These are phyloP conservation scores for Hemileia vastatrix DNA, from an alignment of 1,284 basidiomycete species.

Conservation along the genomic window DNA sequence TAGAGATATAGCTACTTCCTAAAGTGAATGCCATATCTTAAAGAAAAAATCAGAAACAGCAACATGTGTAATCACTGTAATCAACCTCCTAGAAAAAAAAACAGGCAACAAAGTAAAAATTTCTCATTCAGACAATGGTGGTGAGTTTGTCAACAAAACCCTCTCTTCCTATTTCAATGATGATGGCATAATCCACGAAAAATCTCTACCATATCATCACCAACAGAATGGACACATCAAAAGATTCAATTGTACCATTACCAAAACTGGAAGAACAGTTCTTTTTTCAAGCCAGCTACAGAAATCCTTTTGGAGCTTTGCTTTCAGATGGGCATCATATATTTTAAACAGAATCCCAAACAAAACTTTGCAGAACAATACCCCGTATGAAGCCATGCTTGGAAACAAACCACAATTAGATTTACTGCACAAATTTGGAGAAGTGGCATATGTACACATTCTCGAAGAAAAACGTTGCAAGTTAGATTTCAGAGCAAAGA, in stretches of 20 bases:
- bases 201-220: not conserved
- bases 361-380: not conserved
- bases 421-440: not conserved
- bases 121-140: conserved; percentile 1
- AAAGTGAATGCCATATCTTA: not conserved
- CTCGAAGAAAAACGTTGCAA: not conserved
- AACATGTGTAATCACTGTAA: not conserved
- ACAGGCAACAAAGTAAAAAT: conserved; percentile 2
- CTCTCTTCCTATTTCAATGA: not conserved
- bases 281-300: not conserved
- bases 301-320: not conserved
- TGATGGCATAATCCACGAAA: not conserved
- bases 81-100: not conserved
- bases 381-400: not conserved
- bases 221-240: not conserved
- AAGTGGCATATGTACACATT: not conserved
- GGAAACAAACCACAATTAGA: not conserved
- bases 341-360: not conserved
- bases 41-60: not conserved
- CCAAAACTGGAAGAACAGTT: not conserved
- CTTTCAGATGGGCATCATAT: not conserved
- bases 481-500: not conserved
- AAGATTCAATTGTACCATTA: not conserved
- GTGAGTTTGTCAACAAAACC: not conserved
- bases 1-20: not conserved